Percentiles rank a stretch among this genome's conserved stretches.
Conservation (phyloP, 2,329 filamentous ascomycete species). For the Trichoderma hamatum region DNA sequence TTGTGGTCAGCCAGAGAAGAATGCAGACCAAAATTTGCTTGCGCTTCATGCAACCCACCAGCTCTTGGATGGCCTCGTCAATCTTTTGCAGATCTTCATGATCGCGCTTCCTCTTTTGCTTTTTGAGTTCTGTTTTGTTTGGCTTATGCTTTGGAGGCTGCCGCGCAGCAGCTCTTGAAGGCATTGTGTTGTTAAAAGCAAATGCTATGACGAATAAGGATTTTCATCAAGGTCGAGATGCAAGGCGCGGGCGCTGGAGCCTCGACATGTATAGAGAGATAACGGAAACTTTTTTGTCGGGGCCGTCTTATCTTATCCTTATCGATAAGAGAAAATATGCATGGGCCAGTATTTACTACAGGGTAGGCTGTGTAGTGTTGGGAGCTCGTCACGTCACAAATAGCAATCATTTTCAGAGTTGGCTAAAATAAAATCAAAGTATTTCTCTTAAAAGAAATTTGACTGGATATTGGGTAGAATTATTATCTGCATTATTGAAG, state of each 20-base stretch:
- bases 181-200: slow-evolving; percentile 17
- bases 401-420: no score
- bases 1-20: neutral
- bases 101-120: slow-evolving; percentile 45
- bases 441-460: no score
- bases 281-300: slow-evolving; percentile 25
- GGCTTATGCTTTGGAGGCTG: slow-evolving; percentile 36
- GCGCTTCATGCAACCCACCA: slow-evolving; percentile 36
- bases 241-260: neutral
- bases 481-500: no score
- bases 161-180: slow-evolving; percentile 32
- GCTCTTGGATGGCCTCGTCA: slow-evolving; percentile 39
- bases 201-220: neutral
- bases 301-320: slow-evolving; percentile 8
- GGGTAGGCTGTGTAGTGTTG: neutral
- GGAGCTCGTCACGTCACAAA: no score
- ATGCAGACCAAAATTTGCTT: neutral
- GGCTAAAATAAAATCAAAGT: no score
- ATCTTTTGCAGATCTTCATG: slow-evolving; percentile 42
- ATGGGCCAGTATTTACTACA: neutral
- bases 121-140: slow-evolving; percentile 39
- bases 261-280: neutral
- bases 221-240: slow-evolving; percentile 1
- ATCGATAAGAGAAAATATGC: neutral
- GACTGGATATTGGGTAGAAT: no score